A percentile compares a stretch with the other conserved stretches of the same genome.
Evolutionary conservation across 192 early-diverging fungal species (phyloP).

Genomic region (Chytriomyces sp.): DNA sequence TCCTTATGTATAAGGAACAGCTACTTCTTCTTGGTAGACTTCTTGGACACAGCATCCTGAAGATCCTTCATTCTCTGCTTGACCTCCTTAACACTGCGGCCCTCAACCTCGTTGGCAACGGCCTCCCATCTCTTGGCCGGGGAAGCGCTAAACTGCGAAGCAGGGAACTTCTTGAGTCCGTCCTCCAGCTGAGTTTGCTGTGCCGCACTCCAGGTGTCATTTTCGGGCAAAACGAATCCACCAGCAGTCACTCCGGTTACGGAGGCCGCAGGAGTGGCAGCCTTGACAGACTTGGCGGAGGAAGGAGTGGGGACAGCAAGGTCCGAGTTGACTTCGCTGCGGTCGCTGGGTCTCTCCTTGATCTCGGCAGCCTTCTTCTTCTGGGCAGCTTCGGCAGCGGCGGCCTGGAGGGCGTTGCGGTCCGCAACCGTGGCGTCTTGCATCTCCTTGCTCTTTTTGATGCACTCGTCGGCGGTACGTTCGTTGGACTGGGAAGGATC

Average conservation of each 20-base stretch:
- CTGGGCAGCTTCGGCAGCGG: constrained; percentile 21
- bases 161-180: constrained; percentile 52
- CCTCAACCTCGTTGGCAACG: constrained; percentile 48
- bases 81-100: constrained; percentile 54
- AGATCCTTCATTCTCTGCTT: constrained; percentile 56
- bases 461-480: constrained; percentile 66
- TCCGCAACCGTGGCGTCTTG: constrained; percentile 58
- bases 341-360: constrained; percentile 35
- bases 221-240: constrained; percentile 35
- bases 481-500: constrained; percentile 45
- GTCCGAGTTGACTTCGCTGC: constrained; percentile 25
- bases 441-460: constrained; percentile 69
- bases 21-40: constrained; percentile 38
- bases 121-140: constrained; percentile 57
- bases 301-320: constrained; percentile 1
- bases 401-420: constrained; percentile 38
- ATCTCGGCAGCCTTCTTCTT: constrained; percentile 41
- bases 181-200: constrained; percentile 50
- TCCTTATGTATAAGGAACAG: too few species aligned
- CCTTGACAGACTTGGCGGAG: constrained; percentile 11
- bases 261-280: constrained; percentile 12
- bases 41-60: constrained; percentile 44
- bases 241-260: constrained; percentile 15
- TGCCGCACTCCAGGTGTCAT: constrained; percentile 44
- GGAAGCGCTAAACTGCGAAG: constrained; percentile 32